A percentile compares a stretch with the other conserved stretches of the same genome.
phyloP scores from a whole-genome alignment of 2,329 filamentous ascomycete species.

The Neopestalotiopsis rosae region DNA sequence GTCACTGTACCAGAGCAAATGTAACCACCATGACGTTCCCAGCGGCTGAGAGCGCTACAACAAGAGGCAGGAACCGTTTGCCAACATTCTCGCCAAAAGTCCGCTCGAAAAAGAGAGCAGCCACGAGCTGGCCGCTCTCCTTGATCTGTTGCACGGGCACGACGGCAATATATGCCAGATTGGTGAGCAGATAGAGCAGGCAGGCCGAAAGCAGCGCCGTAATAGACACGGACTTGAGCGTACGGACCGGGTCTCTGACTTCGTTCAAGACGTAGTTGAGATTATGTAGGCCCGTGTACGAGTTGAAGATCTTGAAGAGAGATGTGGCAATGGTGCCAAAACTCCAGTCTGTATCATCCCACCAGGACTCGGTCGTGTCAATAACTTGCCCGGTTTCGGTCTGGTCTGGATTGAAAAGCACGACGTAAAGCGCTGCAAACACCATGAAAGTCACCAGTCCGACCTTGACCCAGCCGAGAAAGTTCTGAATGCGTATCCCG shows the following conservation, averaged over 20 bases:
- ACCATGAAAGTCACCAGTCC: slow-evolving; percentile 66
- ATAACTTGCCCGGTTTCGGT: slow-evolving; percentile 20
- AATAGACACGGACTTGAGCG: slow-evolving; percentile 66
- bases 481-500: slow-evolving; percentile 65
- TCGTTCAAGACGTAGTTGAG: slow-evolving; percentile 75
- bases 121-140: slow-evolving; percentile 69
- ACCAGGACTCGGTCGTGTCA: slow-evolving; percentile 46
- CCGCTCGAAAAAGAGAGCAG: slow-evolving; percentile 69
- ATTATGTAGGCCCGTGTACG: slow-evolving; percentile 70
- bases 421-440: slow-evolving; percentile 63
- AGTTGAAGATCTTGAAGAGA: slow-evolving; percentile 73
- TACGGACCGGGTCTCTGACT: slow-evolving; percentile 70
- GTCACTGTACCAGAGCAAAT: slow-evolving; percentile 63
- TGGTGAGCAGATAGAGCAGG: slow-evolving; percentile 69
- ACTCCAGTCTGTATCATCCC: slow-evolving; percentile 71
- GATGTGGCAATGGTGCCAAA: slow-evolving; percentile 71
- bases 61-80: slow-evolving; percentile 62
- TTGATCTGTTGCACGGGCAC: slow-evolving; percentile 72
- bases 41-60: slow-evolving; percentile 69
- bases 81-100: slow-evolving; percentile 66
- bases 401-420: slow-evolving; percentile 47
- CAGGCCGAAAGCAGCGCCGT: slow-evolving; percentile 66
- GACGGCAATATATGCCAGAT: slow-evolving; percentile 67
- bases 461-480: slow-evolving; percentile 68
- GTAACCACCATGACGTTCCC: slow-evolving; percentile 78